Conservation (phyloP, 2,329 filamentous ascomycete genomes). For the Thielaviopsis euricoi region DNA sequence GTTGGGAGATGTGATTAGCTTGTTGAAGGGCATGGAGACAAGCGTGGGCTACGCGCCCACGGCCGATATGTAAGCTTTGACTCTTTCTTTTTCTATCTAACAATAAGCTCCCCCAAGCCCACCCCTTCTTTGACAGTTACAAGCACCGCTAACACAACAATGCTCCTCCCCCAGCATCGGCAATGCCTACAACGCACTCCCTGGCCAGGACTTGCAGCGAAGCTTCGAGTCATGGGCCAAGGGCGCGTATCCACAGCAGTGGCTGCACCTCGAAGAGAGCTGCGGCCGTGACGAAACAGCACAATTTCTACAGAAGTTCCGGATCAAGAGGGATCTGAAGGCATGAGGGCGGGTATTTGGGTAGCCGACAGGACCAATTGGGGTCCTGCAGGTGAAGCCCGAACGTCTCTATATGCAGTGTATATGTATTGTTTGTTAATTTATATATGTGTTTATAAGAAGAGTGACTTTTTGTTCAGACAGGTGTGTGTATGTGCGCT, state of each 20-base stretch:
- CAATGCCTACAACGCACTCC: conserved; percentile 58
- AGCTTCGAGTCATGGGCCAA: conserved; percentile 61
- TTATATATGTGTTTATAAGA: not conserved
- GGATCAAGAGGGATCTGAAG: conserved; percentile 30
- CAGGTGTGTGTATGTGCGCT: not conserved
- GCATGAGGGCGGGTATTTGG: conserved; percentile 19
- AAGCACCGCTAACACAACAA: not conserved
- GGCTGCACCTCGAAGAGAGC: conserved; percentile 43
- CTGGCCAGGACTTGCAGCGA: conserved; percentile 46
- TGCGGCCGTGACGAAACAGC: conserved; percentile 29
- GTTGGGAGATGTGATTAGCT: conserved; percentile 47
- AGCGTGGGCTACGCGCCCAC: conserved; percentile 53
- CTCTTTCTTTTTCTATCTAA: not conserved
- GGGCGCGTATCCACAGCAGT: conserved; percentile 48
- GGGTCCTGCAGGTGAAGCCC: not conserved
- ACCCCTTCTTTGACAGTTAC: not conserved
- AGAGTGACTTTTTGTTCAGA: not conserved
- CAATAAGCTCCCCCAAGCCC: too few relatives aligned
- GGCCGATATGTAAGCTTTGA: conserved; percentile 46
- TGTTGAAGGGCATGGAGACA: conserved; percentile 50
- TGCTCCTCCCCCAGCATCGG: conserved; percentile 52
- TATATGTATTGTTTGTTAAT: conserved; percentile 10
- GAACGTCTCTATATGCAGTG: not conserved
- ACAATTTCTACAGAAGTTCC: conserved; percentile 32
- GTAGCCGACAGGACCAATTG: not conserved